Evolutionary conservation across 257 asterid species (phyloP).

Genomic region (Solanum virginianum): DNA sequence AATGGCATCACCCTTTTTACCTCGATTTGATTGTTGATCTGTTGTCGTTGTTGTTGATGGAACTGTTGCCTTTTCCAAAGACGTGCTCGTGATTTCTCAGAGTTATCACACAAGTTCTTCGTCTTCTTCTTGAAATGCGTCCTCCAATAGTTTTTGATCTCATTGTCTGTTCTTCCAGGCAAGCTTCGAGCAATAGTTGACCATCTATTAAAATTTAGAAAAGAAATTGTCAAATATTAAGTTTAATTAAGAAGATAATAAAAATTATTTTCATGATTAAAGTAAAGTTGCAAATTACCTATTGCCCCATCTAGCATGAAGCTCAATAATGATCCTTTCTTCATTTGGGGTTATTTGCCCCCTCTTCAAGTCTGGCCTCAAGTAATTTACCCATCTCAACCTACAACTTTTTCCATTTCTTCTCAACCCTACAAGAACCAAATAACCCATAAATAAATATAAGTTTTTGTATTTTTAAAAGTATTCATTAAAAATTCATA

Average conservation of each 20-base stretch:
- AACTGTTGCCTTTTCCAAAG: conserved; percentile 54
- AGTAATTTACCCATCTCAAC: conserved; percentile 88
- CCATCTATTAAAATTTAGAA: conserved; percentile 31
- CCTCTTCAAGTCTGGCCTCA: conserved; percentile 92
- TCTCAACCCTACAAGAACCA: conserved; percentile 41
- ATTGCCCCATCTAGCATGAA: conserved; percentile 89
- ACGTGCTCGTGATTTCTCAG: conserved; percentile 30
- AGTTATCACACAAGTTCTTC: conserved; percentile 15
- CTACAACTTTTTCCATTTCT: conserved; percentile 94
- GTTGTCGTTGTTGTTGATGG: conserved; percentile 30
- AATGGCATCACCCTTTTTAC: conserved; percentile 28
- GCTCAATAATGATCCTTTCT: conserved; percentile 56
- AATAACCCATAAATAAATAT: background rate
- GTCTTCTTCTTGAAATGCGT: conserved; percentile 71
- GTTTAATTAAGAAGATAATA: background rate
- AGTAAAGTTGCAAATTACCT: conserved; percentile 26
- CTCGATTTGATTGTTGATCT: conserved; percentile 20
- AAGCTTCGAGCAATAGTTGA: conserved; percentile 79
- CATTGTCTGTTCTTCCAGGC: conserved; percentile 78
- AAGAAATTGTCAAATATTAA: background rate
- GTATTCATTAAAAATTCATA: background rate
- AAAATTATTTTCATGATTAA: background rate
- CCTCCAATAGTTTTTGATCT: conserved; percentile 79
- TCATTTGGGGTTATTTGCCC: conserved; percentile 85
- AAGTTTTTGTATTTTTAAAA: background rate